phyloP scores from a whole-genome alignment of 306 rosid species.

The Quercus suber region DNA sequence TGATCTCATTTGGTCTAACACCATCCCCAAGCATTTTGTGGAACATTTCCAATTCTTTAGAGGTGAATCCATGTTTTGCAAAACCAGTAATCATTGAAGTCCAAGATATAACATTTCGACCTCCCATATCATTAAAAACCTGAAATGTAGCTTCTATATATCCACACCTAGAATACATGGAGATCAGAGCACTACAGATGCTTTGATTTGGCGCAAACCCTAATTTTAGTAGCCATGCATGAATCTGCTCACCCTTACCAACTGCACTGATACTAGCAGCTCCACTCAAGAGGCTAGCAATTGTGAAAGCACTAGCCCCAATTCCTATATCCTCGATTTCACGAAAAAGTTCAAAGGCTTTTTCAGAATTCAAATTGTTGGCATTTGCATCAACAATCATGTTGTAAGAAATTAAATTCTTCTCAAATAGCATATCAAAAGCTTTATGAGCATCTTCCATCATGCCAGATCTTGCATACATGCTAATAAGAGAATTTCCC shows the following conservation, averaged over 20 bases:
- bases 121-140: constrained; percentile 41
- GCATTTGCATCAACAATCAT: constrained; percentile 32
- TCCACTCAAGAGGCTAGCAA: constrained; percentile 63
- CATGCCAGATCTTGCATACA: constrained; percentile 60
- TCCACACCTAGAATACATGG: constrained; percentile 73
- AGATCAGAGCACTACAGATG: constrained; percentile 53
- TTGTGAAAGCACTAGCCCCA: constrained; percentile 47
- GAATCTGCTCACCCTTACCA: constrained; percentile 62
- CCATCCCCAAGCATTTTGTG: constrained; percentile 45
- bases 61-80: constrained; percentile 61
- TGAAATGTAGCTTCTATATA: constrained; percentile 51
- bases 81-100: constrained; percentile 57
- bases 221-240: constrained; percentile 41
- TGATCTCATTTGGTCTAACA: constrained; percentile 53
- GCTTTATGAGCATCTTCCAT: constrained; percentile 49
- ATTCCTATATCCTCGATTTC: constrained; percentile 31
- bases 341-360: constrained; percentile 30
- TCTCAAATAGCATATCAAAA: constrained; percentile 50
- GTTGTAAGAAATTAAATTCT: constrained; percentile 40
- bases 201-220: constrained; percentile 35
- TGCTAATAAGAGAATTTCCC: constrained; percentile 49
- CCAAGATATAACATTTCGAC: constrained; percentile 61
- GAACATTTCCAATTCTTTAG: constrained; percentile 53
- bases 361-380: constrained; percentile 26
- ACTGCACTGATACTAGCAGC: constrained; percentile 54